Conservation (phyloP, 768 basidiomycete genomes). For the Lactarius trivialis region DNA sequence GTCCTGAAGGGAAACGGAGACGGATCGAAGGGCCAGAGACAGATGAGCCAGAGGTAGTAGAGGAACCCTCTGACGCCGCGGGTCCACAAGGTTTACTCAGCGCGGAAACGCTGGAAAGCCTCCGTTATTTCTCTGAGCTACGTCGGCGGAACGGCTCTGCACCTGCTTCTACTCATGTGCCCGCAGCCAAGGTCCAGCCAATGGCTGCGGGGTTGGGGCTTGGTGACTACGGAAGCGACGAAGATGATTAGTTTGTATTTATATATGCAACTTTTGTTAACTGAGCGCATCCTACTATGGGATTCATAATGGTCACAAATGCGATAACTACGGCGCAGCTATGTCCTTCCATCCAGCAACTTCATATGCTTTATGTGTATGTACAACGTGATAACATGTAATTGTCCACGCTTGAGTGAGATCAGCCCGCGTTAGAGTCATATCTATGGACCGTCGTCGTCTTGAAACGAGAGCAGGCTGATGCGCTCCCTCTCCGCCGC, state of each 20-base stretch:
- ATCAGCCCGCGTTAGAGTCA: slow-evolving; percentile 31
- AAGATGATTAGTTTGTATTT: slow-evolving; percentile 33
- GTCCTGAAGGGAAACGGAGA: slow-evolving; percentile 34
- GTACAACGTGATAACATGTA: slow-evolving; percentile 1
- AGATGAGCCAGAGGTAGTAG: neutral
- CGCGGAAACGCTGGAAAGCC: slow-evolving; percentile 79
- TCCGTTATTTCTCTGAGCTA: slow-evolving; percentile 89
- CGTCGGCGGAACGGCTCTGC: slow-evolving; percentile 53
- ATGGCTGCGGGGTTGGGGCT: slow-evolving; percentile 50
- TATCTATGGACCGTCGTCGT: slow-evolving; percentile 31
- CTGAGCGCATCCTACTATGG: neutral
- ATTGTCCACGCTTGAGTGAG: slow-evolving; percentile 17
- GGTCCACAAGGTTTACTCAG: slow-evolving; percentile 59
- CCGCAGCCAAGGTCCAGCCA: slow-evolving; percentile 29
- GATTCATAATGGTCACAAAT: neutral
- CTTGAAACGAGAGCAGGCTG: slow-evolving; percentile 35
- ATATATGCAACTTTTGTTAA: neutral
- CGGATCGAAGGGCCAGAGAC: slow-evolving; percentile 29
- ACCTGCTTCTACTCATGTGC: slow-evolving; percentile 22
- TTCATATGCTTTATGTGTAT: neutral
- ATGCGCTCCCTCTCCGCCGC: slow-evolving; percentile 50
- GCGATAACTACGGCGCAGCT: neutral
- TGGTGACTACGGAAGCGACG: slow-evolving; percentile 75
- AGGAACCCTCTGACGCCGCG: slow-evolving; percentile 1
- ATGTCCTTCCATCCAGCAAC: neutral